Percentiles rank a stretch among this genome's conserved stretches.
phyloP scores from a whole-genome alignment of 192 early-diverging fungal genomes.

The Neocallimastix lanati region DNA sequence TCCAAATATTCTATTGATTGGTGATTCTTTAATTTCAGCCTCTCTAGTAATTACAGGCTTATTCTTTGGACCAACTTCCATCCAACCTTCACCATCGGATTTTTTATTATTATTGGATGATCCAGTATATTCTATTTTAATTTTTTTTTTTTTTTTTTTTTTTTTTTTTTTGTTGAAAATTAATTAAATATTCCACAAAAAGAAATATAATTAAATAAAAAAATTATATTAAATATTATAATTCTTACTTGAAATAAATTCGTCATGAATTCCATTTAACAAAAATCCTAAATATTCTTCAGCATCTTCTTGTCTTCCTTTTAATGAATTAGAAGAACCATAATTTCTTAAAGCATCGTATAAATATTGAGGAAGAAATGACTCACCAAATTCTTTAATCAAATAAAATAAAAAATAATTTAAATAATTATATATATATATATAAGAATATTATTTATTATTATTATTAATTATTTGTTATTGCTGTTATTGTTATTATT shows the following conservation, averaged over 20 bases:
- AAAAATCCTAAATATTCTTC: conserved; percentile 90
- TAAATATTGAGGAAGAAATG: conserved; percentile 83
- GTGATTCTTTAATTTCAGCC: conserved; percentile 45
- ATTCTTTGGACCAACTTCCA: conserved; percentile 80
- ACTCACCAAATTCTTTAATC: conserved; percentile 37
- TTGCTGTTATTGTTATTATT: too few species aligned
- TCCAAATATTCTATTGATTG: conserved; percentile 72
- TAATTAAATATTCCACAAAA: too few species aligned
- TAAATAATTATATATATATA: too few species aligned
- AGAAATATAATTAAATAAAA: too few species aligned
- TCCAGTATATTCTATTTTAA: neutral
- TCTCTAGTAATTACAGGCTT: conserved; percentile 41
- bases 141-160: too few species aligned
- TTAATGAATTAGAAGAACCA: conserved; percentile 65
- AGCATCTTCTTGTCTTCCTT: conserved; percentile 91
- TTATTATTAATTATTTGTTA: too few species aligned
- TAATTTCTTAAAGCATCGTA: conserved; percentile 67
- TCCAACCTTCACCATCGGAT: conserved; percentile 44
- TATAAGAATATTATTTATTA: too few species aligned
- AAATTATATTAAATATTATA: too few species aligned
- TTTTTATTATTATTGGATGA: conserved; percentile 4
- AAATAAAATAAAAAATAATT: too few species aligned
- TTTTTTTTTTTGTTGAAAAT: too few species aligned
- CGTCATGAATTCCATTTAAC: conserved; percentile 88
- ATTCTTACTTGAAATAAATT: conserved; percentile 18